A percentile compares a stretch with the other conserved stretches of the same genome.
phyloP scores from a whole-genome alignment of 805 yeast genomes.

The Saccharomycopsis sp. region DNA sequence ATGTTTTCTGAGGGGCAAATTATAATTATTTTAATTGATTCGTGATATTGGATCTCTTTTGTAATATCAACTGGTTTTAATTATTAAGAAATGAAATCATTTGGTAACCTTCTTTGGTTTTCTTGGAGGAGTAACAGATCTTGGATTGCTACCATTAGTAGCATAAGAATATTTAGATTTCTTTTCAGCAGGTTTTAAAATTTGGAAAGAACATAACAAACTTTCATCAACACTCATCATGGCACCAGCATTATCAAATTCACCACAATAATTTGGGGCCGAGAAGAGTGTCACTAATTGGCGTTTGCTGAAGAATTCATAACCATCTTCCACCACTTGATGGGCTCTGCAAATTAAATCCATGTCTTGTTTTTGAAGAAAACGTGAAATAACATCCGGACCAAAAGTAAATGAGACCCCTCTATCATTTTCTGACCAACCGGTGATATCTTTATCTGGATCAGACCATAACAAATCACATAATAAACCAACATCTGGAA shows the following conservation, averaged over 20 bases:
- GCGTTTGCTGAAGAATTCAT: constrained; percentile 92
- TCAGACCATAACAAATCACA: constrained; percentile 98
- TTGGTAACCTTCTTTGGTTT: constrained; percentile 43
- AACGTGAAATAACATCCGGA: constrained; percentile 96
- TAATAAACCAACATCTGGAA: constrained; percentile 93
- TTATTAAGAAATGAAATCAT: constrained; percentile 20
- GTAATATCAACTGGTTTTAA: no score
- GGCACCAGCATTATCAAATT: constrained; percentile 98
- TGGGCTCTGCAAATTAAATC: constrained; percentile 97
- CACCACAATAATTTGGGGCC: constrained; percentile 99
- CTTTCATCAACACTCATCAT: constrained; percentile 99
- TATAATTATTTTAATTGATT: no score
- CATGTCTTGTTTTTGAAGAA: constrained; percentile 94
- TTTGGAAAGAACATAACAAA: constrained; percentile 90
- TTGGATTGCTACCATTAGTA: constrained; percentile 30
- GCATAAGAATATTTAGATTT: constrained; percentile 55
- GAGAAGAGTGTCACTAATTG: constrained; percentile 91
- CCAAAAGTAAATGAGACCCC: constrained; percentile 99
- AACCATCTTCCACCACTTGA: constrained; percentile 98
- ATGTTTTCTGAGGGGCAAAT: no score
- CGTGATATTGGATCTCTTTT: background rate
- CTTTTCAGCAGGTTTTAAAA: constrained; percentile 96
- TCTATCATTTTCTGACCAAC: constrained; percentile 98
- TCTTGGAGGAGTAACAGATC: constrained; percentile 51
- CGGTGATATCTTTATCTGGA: constrained; percentile 96